Conservation (phyloP, 306 rosid species). For the Cicer arietinum region DNA sequence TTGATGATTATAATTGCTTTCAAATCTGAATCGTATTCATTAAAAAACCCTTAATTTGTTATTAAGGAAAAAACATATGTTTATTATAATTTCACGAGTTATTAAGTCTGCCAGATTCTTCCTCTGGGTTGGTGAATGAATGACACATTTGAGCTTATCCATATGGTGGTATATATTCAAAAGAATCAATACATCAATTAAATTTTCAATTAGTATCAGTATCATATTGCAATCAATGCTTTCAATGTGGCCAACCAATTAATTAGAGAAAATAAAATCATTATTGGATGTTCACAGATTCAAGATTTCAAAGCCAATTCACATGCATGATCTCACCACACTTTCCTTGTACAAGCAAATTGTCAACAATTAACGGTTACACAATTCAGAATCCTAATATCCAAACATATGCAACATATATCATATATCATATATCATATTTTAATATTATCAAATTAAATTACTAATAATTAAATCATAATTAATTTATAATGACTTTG, state of each 20-base stretch:
- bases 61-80: not conserved
- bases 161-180: conserved; percentile 17
- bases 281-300: not conserved
- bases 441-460: too few species aligned
- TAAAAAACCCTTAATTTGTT: conserved; percentile 2
- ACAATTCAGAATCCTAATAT: not conserved
- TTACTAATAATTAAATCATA: too few species aligned
- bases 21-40: conserved; percentile 10
- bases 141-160: conserved; percentile 44
- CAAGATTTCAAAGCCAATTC: conserved; percentile 26
- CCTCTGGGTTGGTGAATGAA: conserved; percentile 44
- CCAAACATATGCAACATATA: too few species aligned
- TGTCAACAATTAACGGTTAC: conserved; percentile 9
- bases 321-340: conserved; percentile 36
- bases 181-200: conserved; percentile 4
- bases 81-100: conserved; percentile 5
- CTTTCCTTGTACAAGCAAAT: conserved; percentile 11
- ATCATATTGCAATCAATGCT: conserved; percentile 13
- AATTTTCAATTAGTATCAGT: not conserved
- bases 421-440: rapidly evolving
- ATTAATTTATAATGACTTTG: too few species aligned
- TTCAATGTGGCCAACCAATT: conserved; percentile 17
- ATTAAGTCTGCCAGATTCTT: conserved; percentile 44
- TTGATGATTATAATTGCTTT: conserved; percentile 37
- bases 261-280: not conserved